Conservation (phyloP, 805 yeast genomes). For the Zygoascus biomembranicola region DNA sequence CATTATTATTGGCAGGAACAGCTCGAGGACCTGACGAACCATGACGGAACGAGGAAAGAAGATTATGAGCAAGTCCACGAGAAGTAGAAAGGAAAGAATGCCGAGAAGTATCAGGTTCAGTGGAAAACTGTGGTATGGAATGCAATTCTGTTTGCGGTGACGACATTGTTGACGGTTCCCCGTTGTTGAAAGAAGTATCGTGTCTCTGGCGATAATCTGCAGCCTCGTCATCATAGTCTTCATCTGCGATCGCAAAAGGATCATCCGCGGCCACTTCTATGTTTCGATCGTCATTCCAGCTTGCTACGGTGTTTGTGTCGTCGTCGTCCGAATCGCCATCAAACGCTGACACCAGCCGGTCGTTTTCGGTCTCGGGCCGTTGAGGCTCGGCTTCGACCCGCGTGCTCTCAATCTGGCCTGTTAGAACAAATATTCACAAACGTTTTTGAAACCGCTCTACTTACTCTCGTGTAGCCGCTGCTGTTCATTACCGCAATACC, state of each 20-base stretch:
- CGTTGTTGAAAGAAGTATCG: background rate
- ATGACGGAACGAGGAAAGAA: background rate
- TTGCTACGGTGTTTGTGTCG: conserved; percentile 8
- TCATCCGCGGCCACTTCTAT: background rate
- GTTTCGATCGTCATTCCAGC: conserved; percentile 8
- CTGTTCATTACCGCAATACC: background rate
- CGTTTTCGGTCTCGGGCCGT: background rate
- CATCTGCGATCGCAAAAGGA: background rate
- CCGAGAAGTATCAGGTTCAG: background rate
- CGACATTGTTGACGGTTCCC: background rate
- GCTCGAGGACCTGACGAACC: background rate
- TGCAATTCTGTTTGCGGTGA: background rate
- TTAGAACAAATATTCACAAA: too few relatives aligned
- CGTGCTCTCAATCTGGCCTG: too few relatives aligned
- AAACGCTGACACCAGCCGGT: conserved; percentile 17
- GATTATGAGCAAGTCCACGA: background rate
- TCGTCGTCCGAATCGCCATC: conserved; percentile 15
- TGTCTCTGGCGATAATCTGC: background rate
- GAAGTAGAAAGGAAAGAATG: background rate
- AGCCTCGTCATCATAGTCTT: background rate
- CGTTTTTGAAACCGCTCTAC: background rate
- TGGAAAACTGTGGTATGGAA: background rate
- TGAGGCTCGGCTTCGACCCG: too few relatives aligned
- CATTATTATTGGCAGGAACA: conserved; percentile 31
- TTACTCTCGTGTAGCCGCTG: background rate